These are phyloP conservation scores for Sporothrix schenckii DNA, from an alignment of 2,329 filamentous ascomycete species.

Conservation along the genomic window DNA sequence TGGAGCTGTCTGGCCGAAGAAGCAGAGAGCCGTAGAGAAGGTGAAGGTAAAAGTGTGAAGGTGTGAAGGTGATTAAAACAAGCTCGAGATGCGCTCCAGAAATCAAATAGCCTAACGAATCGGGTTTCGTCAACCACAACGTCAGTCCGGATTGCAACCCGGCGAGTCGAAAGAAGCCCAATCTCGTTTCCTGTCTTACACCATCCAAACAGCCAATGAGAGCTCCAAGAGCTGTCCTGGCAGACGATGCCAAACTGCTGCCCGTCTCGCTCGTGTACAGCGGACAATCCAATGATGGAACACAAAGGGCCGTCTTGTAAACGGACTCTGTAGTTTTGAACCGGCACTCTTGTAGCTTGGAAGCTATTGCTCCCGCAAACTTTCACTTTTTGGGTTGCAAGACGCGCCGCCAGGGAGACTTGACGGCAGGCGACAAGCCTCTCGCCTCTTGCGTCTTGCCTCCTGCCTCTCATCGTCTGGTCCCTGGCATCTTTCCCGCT, in stretches of 20 bases:
- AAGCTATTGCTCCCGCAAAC: neutral
- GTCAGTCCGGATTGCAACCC: neutral
- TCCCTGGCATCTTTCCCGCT: neutral
- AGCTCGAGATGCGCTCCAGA: too few relatives aligned
- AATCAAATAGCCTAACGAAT: neutral
- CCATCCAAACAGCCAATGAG: neutral
- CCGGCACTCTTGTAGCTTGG: neutral
- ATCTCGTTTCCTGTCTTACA: conserved; percentile 6
- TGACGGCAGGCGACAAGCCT: neutral
- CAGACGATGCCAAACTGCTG: neutral
- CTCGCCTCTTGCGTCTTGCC: neutral
- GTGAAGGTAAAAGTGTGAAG: neutral
- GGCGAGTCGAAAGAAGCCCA: neutral
- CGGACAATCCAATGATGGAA: too few relatives aligned
- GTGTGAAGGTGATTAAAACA: too few relatives aligned
- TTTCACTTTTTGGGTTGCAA: conserved; percentile 14
- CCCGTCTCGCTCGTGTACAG: too few relatives aligned
- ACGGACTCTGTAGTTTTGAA: too few relatives aligned
- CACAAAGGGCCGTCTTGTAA: too few relatives aligned
- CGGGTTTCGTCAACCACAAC: neutral
- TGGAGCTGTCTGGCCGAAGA: neutral
- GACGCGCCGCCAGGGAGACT: conserved; percentile 7
- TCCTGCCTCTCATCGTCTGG: neutral
- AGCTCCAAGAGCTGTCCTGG: neutral
- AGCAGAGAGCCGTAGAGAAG: neutral